Evolutionary conservation across 2,329 filamentous ascomycete species (phyloP), one percentile per base, ranked within the genome.

Genomic region (Lachnellula occidentalis): DNA sequence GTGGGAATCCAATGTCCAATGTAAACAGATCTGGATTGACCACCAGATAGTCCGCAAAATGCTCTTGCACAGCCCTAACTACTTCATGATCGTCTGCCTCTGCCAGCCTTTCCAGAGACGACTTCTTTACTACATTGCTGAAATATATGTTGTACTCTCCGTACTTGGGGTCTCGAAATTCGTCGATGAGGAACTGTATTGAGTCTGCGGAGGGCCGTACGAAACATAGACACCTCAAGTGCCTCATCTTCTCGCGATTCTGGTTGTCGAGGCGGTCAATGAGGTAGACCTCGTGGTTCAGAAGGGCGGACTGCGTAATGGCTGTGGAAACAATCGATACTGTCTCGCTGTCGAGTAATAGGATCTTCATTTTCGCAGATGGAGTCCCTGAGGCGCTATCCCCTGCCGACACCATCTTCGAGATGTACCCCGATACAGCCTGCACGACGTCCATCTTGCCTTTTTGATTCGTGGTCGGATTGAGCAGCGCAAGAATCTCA

Each of bases 61-160:
- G 90, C 73, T 99, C 94, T 68, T 97, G 92, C 1, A 99, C 88
- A 12, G 84, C 78, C 68, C 92, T 95, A 61, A 99, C 92, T 36
- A 99, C 90, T 73, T 99, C 95, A 68, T 99, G 91, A 64, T 96
- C 92, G 69, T 99, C 94, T 24, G 94, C 92, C 76, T 99, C 95
- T 34, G 94, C 94, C 43, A 99, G 77, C 43, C 94, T 83, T 71
- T 99, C 94, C 22, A 99, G 78, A 0, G 92, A 89, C 2, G 94
- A 97, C 73, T 99, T 99, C 72, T 95, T 95, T 67, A 94, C 86
- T 56, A 99, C 88, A 70, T 99, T 99, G 77, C 91, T 97, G 72
- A 99, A 96, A 72, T 95, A 96, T 54, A 99, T 81, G 68, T 95
- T 85, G 73, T 99, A 99, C 74, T 99, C 94, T 61, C 94, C 92